phyloP scores from a whole-genome alignment of 2,329 filamentous ascomycete species.

The Xylaria sp. region DNA sequence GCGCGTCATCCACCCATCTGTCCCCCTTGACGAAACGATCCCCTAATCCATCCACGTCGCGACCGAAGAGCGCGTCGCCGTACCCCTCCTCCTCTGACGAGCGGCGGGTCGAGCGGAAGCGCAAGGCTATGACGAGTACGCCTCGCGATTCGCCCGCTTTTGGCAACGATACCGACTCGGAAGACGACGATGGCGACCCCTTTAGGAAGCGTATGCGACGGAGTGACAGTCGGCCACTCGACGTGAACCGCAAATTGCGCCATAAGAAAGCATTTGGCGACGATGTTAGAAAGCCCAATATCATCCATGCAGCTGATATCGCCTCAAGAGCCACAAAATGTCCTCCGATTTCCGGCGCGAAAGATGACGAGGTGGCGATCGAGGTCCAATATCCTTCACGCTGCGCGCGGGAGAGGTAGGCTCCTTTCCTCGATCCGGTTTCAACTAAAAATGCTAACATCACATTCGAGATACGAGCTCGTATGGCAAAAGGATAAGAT shows the following conservation, averaged over 20 bases:
- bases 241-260: constrained; percentile 60
- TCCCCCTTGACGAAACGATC: constrained; percentile 54
- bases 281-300: constrained; percentile 55
- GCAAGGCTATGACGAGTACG: constrained; percentile 55
- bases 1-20: constrained; percentile 41
- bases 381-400: constrained; percentile 86
- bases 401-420: constrained; percentile 74
- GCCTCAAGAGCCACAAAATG: constrained; percentile 63
- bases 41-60: constrained; percentile 54
- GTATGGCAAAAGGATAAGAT: constrained; percentile 83
- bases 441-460: constrained; percentile 30
- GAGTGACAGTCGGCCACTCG: constrained; percentile 56
- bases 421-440: constrained; percentile 19
- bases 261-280: constrained; percentile 60
- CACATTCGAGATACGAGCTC: constrained; percentile 70
- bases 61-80: constrained; percentile 55
- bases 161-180: constrained; percentile 61
- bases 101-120: constrained; percentile 56
- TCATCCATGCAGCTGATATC: constrained; percentile 70
- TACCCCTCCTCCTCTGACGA: constrained; percentile 50
- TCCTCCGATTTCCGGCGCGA: constrained; percentile 61
- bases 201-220: constrained; percentile 64
- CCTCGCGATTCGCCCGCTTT: constrained; percentile 59
- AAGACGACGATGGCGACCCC: constrained; percentile 63
- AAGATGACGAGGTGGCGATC: constrained; percentile 67